Conservation (phyloP, 306 rosid species). For the Ormosia semicastrata region DNA sequence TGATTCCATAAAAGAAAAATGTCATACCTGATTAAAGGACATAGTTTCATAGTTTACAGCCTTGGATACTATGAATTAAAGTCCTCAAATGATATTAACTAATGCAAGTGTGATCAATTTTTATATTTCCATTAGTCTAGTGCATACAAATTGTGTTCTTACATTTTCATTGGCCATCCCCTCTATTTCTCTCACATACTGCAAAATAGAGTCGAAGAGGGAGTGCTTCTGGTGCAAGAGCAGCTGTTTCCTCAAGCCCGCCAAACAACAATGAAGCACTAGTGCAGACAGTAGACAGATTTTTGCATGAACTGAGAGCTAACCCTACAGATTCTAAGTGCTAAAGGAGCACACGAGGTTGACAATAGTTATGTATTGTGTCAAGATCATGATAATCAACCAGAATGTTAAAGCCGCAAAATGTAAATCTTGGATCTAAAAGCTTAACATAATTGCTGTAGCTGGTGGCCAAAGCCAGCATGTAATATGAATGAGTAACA, state of each 20-base stretch:
- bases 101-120: not conserved
- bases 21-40: not conserved
- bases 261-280: slow-evolving; percentile 20
- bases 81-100: not conserved
- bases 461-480: not conserved
- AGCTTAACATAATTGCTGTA: not conserved
- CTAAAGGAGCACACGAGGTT: not conserved
- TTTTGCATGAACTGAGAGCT: slow-evolving; percentile 31
- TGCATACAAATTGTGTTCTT: not conserved
- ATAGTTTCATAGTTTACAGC: not conserved
- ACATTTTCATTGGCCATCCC: not conserved
- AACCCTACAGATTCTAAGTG: slow-evolving; percentile 28
- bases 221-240: not conserved
- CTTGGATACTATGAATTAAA: not conserved
- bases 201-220: slow-evolving; percentile 21
- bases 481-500: not conserved
- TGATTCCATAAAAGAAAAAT: not conserved
- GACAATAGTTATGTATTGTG: not conserved
- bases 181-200: not conserved
- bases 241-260: slow-evolving; percentile 1
- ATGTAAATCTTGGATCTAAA: not conserved
- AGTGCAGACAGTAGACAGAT: slow-evolving; percentile 30
- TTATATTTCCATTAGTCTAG: not conserved
- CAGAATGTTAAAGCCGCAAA: not conserved
- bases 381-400: not conserved